A percentile compares a stretch with the other conserved stretches of the same genome.
These are phyloP conservation scores for Hanseniaspora jakobsenii DNA, from an alignment of 805 yeast genomes.

Conservation along the genomic window DNA sequence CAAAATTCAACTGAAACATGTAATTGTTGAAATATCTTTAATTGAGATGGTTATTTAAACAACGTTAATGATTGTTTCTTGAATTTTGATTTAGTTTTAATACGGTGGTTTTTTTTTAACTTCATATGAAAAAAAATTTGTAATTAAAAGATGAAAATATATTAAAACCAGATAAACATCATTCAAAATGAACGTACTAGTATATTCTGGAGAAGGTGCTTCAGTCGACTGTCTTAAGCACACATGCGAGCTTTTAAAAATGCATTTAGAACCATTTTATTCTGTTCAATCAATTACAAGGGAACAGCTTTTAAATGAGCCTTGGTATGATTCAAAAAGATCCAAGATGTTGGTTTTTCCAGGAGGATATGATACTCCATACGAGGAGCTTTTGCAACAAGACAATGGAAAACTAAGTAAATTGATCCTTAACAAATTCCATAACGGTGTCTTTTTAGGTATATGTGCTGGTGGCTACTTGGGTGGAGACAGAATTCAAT, in stretches of 20 bases:
- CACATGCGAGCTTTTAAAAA: slow-evolving; percentile 61
- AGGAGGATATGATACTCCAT: slow-evolving; percentile 94
- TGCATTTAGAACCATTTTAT: slow-evolving; percentile 71
- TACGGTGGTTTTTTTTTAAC: too few species aligned
- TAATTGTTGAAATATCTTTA: too few species aligned
- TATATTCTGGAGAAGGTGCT: slow-evolving; percentile 66
- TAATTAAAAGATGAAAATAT: neutral
- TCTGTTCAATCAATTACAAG: slow-evolving; percentile 68
- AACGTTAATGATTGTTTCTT: too few species aligned
- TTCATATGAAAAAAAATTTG: too few species aligned
- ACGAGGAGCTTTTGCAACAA: slow-evolving; percentile 62
- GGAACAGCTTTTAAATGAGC: slow-evolving; percentile 55
- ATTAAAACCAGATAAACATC: neutral
- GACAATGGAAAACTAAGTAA: slow-evolving; percentile 33
- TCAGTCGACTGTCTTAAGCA: slow-evolving; percentile 79
- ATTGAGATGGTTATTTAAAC: too few species aligned
- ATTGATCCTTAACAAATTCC: slow-evolving; percentile 41
- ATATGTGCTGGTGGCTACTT: slow-evolving; percentile 95
- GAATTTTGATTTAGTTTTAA: too few species aligned
- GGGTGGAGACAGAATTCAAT: slow-evolving; percentile 63
- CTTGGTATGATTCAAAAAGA: slow-evolving; percentile 58
- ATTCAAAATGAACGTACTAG: slow-evolving; percentile 59
- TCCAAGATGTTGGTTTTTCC: slow-evolving; percentile 77
- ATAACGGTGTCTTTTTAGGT: slow-evolving; percentile 77
- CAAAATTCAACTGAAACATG: too few species aligned